phyloP scores from a whole-genome alignment of 257 asterid genomes.

The Solanum boliviense region DNA sequence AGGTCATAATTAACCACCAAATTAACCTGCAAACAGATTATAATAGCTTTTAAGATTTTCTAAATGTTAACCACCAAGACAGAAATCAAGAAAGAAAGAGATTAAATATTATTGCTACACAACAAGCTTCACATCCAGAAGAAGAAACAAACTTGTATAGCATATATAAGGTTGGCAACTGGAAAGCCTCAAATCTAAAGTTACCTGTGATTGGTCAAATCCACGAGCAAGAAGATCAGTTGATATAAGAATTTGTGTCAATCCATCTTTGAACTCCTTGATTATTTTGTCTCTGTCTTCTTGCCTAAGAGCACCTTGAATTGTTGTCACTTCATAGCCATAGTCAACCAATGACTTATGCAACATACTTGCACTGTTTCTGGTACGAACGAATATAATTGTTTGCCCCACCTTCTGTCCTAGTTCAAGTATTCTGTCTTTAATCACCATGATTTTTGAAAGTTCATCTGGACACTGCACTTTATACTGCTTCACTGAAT shows the following conservation, averaged over 20 bases:
- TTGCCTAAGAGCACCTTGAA: conserved; percentile 70
- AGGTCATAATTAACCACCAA: conserved; percentile 86
- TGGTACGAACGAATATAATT: conserved; percentile 60
- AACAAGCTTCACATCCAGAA: not conserved
- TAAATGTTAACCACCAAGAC: not conserved
- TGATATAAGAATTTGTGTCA: conserved; percentile 85
- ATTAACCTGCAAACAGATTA: conserved; percentile 50
- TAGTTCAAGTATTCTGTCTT: conserved; percentile 77
- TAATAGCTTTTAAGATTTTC: not conserved
- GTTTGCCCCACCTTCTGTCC: conserved; percentile 88
- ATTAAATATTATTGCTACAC: not conserved
- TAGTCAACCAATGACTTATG: conserved; percentile 37
- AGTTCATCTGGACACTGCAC: conserved; percentile 88
- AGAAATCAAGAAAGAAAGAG: not conserved
- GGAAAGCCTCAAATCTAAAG: not conserved
- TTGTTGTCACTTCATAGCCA: conserved; percentile 88
- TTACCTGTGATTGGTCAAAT: conserved; percentile 85
- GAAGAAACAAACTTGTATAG: not conserved
- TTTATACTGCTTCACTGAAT: conserved; percentile 50
- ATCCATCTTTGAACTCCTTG: conserved; percentile 77
- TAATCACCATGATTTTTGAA: conserved; percentile 59
- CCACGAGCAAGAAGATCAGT: conserved; percentile 96
- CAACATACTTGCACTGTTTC: conserved; percentile 40
- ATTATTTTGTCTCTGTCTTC: conserved; percentile 70
- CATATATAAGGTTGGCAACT: not conserved